Evolutionary conservation across 768 basidiomycete species (phyloP).

Genomic region (Termitomyces sp.): DNA sequence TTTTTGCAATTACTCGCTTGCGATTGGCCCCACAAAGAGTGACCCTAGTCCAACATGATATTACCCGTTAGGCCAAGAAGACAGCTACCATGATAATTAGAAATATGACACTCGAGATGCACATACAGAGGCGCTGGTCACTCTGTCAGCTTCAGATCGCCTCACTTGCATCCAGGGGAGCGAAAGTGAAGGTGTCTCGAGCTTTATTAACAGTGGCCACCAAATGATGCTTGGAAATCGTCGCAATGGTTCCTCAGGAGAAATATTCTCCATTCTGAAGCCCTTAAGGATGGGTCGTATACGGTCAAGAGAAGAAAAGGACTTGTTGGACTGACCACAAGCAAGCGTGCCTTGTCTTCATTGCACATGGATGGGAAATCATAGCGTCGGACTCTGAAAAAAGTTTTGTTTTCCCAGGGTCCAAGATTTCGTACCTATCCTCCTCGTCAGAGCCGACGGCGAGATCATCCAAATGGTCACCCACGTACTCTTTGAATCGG

Average conservation of each 20-base stretch:
- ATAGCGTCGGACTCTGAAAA: conserved; percentile 19
- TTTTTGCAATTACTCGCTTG: neutral
- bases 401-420: conserved; percentile 21
- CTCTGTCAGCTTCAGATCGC: conserved; percentile 2
- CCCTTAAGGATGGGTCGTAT: neutral
- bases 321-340: neutral
- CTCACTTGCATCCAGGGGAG: neutral
- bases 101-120: neutral
- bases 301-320: neutral
- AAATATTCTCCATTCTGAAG: too few species aligned
- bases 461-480: conserved; percentile 50
- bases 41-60: neutral
- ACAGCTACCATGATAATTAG: neutral
- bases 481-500: conserved; percentile 89
- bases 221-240: neutral
- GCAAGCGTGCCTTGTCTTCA: neutral
- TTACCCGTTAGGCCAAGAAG: neutral
- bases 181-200: neutral
- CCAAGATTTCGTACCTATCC: neutral
- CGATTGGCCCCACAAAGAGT: neutral
- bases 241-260: neutral
- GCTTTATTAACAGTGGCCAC: neutral
- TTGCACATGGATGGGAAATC: conserved; percentile 10
- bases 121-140: neutral
- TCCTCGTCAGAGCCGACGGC: conserved; percentile 30